Evolutionary conservation across 2,329 filamentous ascomycete genomes (phyloP), one percentile per base, ranked within the genome.

Genomic region (Monosporascus sp.): DNA sequence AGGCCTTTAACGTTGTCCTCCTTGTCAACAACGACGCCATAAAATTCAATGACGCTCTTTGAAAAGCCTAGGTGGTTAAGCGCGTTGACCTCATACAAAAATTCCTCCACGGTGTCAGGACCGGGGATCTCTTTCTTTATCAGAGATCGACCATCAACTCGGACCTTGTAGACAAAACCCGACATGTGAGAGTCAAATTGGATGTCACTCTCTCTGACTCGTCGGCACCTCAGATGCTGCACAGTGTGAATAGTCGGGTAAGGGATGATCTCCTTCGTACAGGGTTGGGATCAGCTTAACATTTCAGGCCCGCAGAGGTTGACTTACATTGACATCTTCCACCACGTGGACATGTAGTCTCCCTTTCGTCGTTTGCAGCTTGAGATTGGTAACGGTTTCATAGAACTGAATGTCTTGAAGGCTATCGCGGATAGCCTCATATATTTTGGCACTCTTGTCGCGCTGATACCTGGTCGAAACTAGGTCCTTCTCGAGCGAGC

Each of bases 51-150:
- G 55, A 97, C 90, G 63, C 87, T 87, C 6, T 78, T 77, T 1
- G 90, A 89, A 53, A 82, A 84, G 43, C 80, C 78, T 17, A 99
- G 77, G 31, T 84, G 84, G 68, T 88, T 86, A n/a, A 99, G 82
- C 3, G 93, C 93, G 68, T 97, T 97, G 68, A 97, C 89, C 72
- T 99, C 94, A 69, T 99, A 99, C 2, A 97, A 76, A 65, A 99
- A 99, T 68, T 97, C 94, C 58, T 97, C 93, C 20, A 97, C 87
- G 0, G 90, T 94, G 64, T 97, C 93, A 2, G 92, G 93, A 1
- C 93, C 92, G 1, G 94, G 94, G 17, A 99, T 97, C 67, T 99
- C 94, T 70, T 99, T 99, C 71, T 97, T 97, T 72, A 99, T 96
- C 63, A 91, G 87, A 2, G 84, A 75, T 53, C 79, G 74, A 9